Evolutionary conservation across 495 filamentous ascomycete species (phyloP), one percentile per base, ranked within the genome.

Genomic region (Talaromyces borbonicus): DNA sequence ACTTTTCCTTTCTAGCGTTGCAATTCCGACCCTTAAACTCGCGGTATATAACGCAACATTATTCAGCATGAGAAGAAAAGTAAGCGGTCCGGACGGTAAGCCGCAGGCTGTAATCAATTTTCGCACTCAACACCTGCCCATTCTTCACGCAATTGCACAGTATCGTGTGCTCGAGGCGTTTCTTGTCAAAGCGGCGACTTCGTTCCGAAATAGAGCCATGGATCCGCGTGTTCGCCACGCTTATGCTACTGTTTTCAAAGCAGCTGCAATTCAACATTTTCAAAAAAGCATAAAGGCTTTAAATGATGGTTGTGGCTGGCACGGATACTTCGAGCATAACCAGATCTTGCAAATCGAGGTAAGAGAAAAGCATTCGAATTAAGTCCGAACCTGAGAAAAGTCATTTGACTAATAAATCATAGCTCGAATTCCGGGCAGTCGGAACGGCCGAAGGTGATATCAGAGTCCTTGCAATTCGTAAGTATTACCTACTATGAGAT

Each of bases 61-160:
- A 37, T 66, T 59, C 35, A 66, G 61, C 29, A 33, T 52, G n/a
- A 49, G 52, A 11, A 54, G 64, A 8, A 52, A 49, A 18, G 57
- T 68, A 8, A 23, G 46, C 5, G 57, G 52, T 0, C 25, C 32
- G 3, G 27, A 48, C 3, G 49, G 50, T 4, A 19, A 49, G 44
- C 49, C 41, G 5, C 45, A 56, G 7, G 56, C 65, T 0, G 59
- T 65, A 12, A 57, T 68, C 14, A 40, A 47, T 23, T 66, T 66
- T 42, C 47, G 57, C 15, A 66, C 59, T 3, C 65, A 68, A 31
- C 60, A 66, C 14, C 40, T 50, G 3, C 62, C 59, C 5, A 61
- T 68, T 1, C 24, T 61, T 22, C 56, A 59, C 22, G 55, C 59
- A 1, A 6, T 66, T 0, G 57, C 58, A 7, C 50, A 61, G 15